Conservation (phyloP, 331 rosid genomes). For the Acacia pycnantha region DNA sequence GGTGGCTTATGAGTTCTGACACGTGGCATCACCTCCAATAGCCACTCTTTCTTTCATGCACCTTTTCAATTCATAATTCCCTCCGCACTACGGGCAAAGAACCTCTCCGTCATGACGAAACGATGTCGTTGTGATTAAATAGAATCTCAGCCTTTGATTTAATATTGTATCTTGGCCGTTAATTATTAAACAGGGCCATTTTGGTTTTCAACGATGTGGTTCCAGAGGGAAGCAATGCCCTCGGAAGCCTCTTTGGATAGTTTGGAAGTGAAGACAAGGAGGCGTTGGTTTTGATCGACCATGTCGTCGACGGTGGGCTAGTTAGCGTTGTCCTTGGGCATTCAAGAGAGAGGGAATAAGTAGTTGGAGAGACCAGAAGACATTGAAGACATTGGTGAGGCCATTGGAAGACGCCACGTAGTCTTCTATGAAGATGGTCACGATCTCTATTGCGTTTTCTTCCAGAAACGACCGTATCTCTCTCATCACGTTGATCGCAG, state of each 20-base stretch:
- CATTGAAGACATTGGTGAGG: slow-evolving; percentile 57
- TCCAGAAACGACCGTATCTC: slow-evolving; percentile 49
- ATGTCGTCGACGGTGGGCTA: slow-evolving; percentile 46
- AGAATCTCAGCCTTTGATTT: no score
- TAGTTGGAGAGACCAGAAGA: slow-evolving; percentile 46
- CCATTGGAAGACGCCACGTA: slow-evolving; percentile 56
- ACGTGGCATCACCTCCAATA: background rate
- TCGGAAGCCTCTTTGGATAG: no score
- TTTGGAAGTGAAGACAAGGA: no score
- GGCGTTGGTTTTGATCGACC: no score
- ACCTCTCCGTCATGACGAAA: no score
- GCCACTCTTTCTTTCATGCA: background rate
- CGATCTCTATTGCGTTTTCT: slow-evolving; percentile 12
- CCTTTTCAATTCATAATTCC: background rate
- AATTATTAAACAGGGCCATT: no score
- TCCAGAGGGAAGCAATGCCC: no score
- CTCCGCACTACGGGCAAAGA: background rate
- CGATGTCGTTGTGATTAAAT: no score
- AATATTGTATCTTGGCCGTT: no score
- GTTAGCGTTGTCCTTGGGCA: slow-evolving; percentile 51
- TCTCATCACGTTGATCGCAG: slow-evolving; percentile 45
- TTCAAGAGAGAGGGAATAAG: slow-evolving; percentile 45
- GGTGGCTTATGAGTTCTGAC: background rate
- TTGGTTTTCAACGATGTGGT: background rate
- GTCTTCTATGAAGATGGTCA: slow-evolving; percentile 20